phyloP scores from a whole-genome alignment of 1,139 yeast species.

The Debaryomyces subglobosus region DNA sequence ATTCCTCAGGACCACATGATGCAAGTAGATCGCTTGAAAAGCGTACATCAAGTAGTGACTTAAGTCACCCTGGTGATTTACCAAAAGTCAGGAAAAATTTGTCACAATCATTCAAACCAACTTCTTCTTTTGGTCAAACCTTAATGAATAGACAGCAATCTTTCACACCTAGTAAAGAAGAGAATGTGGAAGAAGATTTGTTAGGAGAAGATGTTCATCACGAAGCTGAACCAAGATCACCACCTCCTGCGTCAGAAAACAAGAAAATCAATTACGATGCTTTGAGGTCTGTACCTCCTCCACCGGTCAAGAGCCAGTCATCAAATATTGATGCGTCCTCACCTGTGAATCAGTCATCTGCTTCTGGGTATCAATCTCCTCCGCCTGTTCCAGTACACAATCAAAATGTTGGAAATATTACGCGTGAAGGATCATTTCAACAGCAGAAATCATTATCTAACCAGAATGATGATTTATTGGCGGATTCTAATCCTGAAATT shows the following conservation, averaged over 20 bases:
- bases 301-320: conserved; percentile 30
- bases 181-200: conserved; percentile 21
- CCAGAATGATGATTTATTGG: conserved; percentile 52
- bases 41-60: conserved; percentile 36
- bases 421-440: conserved; percentile 7
- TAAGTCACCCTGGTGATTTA: conserved; percentile 35
- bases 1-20: conserved; percentile 11
- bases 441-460: conserved; percentile 3
- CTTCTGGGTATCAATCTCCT: conserved; percentile 9
- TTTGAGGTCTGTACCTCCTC: conserved; percentile 52
- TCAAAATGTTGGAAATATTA: background rate
- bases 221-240: conserved; percentile 7
- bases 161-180: conserved; percentile 20
- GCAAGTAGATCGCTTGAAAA: conserved; percentile 10
- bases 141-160: conserved; percentile 39
- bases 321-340: conserved; percentile 7
- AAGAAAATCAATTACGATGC: conserved; percentile 48
- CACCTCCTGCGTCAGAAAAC: conserved; percentile 14
- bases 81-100: conserved; percentile 44
- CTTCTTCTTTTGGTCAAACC: conserved; percentile 71
- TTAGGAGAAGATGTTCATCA: conserved; percentile 10
- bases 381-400: conserved; percentile 4
- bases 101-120: conserved; percentile 53
- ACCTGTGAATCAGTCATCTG: conserved; percentile 4
- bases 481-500: conserved; percentile 55